Evolutionary conservation across 2,329 filamentous ascomycete genomes (phyloP), one percentile per base, ranked within the genome.

Genomic region (Cladophialophora bantiana): DNA sequence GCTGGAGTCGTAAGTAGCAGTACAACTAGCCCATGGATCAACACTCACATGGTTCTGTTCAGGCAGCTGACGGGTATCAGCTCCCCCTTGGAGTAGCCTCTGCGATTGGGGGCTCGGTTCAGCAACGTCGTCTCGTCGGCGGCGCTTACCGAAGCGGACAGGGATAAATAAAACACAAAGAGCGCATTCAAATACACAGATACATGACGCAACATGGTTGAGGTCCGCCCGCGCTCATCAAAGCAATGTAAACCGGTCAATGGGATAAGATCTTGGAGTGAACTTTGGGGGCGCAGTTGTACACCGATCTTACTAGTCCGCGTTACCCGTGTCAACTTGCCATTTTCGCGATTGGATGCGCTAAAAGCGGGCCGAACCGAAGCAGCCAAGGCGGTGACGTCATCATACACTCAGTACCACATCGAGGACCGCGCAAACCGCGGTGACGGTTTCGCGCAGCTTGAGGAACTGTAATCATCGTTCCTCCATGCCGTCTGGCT

Each of bases 41-140:
- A n/a, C 20, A 83, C 88, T 80, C 73, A 91, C 89, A 88, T 86
- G 78, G 88, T 91, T 67, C 90, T 84, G 74, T 91, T 90, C 83
- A 93, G 86, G 81, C 90, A 93, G 74, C 89, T 89, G 20, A 93
- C 88, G 42, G 84, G 83, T 68, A 93, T 89, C 10, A 85, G 78
- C 13, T 89, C 88, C 72, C 88, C 88, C 74, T 89, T 74, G 54
- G 68, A 75, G 71, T 82, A 82, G 55, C 77, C 78, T 53, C 58
- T 56, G 35, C 65, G 69, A 38, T 42, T 48, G 3, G 62, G 38
- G n/a, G 53, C 56, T 35, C 35, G 59, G 32, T 58, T 59, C 35
- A 52, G 18, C 31, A 67, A 38, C 12, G 60, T 34, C 18, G 57
- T 68, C 32, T 69, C 63, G 2, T 69, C 67, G 45, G 60, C 66